Evolutionary conservation across 1,284 basidiomycete species (phyloP).

Genomic region (Bjerkandera adusta): DNA sequence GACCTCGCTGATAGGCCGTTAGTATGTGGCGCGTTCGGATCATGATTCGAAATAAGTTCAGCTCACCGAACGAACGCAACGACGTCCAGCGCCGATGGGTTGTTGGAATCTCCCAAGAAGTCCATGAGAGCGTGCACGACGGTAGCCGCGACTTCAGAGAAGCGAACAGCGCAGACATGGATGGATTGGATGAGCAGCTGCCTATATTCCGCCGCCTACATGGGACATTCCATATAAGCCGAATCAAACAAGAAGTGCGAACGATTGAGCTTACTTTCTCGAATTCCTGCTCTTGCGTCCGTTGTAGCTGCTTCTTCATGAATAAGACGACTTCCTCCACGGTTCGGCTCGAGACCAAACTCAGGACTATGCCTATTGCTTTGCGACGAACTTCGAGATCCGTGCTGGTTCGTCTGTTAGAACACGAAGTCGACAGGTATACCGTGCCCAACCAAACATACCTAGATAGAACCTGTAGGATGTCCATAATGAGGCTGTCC

Average conservation of each 20-base stretch:
- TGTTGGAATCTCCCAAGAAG: conserved; percentile 95
- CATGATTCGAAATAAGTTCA: not conserved
- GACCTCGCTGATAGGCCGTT: conserved; percentile 91
- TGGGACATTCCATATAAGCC: not conserved
- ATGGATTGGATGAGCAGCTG: conserved; percentile 98
- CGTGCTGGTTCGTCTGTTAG: conserved; percentile 47
- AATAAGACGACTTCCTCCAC: conserved; percentile 98
- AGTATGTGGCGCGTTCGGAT: conserved; percentile 5
- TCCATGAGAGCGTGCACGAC: conserved; percentile 98
- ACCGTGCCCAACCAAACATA: no score
- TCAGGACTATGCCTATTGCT: conserved; percentile 87
- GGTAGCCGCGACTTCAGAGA: conserved; percentile 96
- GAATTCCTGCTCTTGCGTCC: conserved; percentile 83
- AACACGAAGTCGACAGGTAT: no score
- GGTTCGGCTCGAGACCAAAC: conserved; percentile 93
- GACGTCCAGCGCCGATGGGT: conserved; percentile 94
- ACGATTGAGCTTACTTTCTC: conserved; percentile 63
- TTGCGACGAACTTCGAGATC: conserved; percentile 98
- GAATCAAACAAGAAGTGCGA: not conserved
- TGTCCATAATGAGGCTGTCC: conserved; percentile 94
- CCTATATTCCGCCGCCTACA: conserved; percentile 92
- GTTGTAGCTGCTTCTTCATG: conserved; percentile 97
- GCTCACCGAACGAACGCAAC: conserved; percentile 88
- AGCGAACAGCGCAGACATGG: conserved; percentile 95
- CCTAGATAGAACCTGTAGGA: conserved; percentile 89